These are phyloP conservation scores for Debaryomyces robertsiae DNA, from an alignment of 1,139 yeast genomes.

Conservation along the genomic window DNA sequence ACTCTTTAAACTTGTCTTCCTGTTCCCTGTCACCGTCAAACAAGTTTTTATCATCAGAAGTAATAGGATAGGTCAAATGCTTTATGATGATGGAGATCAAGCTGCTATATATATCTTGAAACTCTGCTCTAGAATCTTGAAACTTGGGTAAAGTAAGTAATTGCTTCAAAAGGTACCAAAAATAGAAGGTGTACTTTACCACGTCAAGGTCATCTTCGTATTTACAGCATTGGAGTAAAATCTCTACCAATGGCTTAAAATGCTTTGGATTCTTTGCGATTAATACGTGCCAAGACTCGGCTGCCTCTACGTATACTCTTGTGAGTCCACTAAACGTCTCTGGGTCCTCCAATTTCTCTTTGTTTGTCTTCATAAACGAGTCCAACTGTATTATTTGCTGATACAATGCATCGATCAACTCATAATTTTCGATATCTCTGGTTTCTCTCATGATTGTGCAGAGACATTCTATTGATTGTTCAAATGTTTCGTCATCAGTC, in stretches of 20 bases:
- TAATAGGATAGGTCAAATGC: conserved; percentile 76
- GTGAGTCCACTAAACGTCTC: conserved; percentile 75
- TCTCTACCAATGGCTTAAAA: conserved; percentile 76
- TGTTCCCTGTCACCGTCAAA: conserved; percentile 72
- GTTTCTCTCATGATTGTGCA: conserved; percentile 81
- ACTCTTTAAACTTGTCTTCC: conserved; percentile 91
- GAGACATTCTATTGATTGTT: conserved; percentile 84
- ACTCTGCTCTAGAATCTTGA: conserved; percentile 57
- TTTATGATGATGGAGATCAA: conserved; percentile 68
- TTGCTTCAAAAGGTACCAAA: conserved; percentile 86
- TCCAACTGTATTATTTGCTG: conserved; percentile 65
- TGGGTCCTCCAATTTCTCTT: conserved; percentile 56
- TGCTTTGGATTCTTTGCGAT: conserved; percentile 73
- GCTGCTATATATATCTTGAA: conserved; percentile 61
- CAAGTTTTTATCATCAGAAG: conserved; percentile 38
- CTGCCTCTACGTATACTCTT: conserved; percentile 85
- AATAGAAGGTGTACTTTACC: conserved; percentile 86
- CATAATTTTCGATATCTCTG: conserved; percentile 65
- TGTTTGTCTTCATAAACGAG: conserved; percentile 42
- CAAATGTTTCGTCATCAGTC: conserved; percentile 67
- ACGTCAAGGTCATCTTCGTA: conserved; percentile 83
- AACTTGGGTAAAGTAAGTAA: conserved; percentile 67
- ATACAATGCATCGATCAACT: conserved; percentile 66
- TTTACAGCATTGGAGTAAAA: conserved; percentile 62
- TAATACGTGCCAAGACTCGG: conserved; percentile 92